These are phyloP conservation scores for Botrytis cinerea DNA, from an alignment of 2,329 filamentous ascomycete genomes.

Conservation along the genomic window DNA sequence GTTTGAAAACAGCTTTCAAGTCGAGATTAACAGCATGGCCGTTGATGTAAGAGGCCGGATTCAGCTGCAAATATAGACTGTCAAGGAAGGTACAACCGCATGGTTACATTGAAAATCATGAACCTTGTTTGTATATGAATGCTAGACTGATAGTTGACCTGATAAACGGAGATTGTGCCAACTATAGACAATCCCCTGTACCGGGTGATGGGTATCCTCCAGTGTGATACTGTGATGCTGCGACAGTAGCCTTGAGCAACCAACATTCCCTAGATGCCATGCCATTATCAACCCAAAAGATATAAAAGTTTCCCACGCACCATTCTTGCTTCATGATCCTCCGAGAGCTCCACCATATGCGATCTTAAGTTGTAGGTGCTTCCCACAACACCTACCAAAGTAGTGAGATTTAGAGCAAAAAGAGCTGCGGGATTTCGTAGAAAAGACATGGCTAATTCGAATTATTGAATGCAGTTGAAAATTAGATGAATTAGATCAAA, in stretches of 20 bases:
- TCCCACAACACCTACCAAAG: constrained; percentile 27
- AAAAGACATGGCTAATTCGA: constrained; percentile 24
- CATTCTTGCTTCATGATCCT: constrained; percentile 35
- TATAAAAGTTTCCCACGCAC: constrained; percentile 21
- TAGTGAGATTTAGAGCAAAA: constrained; percentile 27
- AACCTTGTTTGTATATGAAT: not conserved
- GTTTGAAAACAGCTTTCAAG: not conserved
- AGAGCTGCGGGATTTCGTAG: constrained; percentile 28
- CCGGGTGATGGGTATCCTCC: not conserved
- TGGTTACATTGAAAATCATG: not conserved
- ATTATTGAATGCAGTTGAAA: constrained; percentile 14
- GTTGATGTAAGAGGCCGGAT: not conserved
- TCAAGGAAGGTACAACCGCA: not conserved
- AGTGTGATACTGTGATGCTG: not conserved
- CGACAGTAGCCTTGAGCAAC: too few relatives aligned
- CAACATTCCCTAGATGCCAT: not conserved
- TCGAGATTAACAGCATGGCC: not conserved
- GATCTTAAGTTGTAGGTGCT: constrained; percentile 32
- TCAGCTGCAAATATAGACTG: not conserved
- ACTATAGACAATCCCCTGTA: not conserved
- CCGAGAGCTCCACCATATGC: constrained; percentile 34
- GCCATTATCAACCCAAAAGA: constrained; percentile 1
- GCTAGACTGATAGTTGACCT: not conserved
- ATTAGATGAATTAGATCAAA: not conserved
- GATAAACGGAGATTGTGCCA: not conserved